phyloP scores from a whole-genome alignment of 352 stramenopile genomes.

The Thalassiosira delicatula region DNA sequence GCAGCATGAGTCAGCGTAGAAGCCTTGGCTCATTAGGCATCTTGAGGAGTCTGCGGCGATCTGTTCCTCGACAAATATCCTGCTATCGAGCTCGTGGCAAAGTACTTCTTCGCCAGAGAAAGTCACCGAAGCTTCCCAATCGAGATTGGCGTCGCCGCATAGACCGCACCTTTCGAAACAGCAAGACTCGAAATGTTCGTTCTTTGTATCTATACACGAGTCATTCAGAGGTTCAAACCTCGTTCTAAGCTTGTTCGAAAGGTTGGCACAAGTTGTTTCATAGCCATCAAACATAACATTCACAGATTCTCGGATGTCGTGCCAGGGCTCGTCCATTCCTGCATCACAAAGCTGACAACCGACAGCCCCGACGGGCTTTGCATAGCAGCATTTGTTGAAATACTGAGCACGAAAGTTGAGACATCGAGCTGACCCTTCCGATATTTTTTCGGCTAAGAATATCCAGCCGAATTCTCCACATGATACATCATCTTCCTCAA shows the following conservation, averaged over 20 bases:
- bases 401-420: conserved; percentile 5
- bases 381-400: neutral
- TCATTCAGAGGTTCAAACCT: conserved; percentile 33
- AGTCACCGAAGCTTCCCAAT: conserved; percentile 46
- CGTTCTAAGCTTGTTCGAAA: conserved; percentile 23
- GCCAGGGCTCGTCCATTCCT: neutral
- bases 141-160: conserved; percentile 40
- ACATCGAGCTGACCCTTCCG: conserved; percentile 3
- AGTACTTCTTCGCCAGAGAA: conserved; percentile 42
- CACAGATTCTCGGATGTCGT: conserved; percentile 26
- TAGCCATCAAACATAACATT: conserved; percentile 36
- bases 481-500: neutral
- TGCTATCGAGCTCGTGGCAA: conserved; percentile 54
- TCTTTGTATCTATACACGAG: conserved; percentile 32
- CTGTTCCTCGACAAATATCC: conserved; percentile 47
- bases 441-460: neutral
- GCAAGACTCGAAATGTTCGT: conserved; percentile 39
- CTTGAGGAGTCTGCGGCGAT: conserved; percentile 27
- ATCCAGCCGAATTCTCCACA: conserved; percentile 5
- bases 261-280: conserved; percentile 28
- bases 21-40: conserved; percentile 47
- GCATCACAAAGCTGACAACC: conserved; percentile 46
- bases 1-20: conserved; percentile 50
- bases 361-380: too few species aligned
- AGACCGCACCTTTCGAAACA: conserved; percentile 61